Percentiles rank a stretch among this genome's conserved stretches.
Evolutionary conservation across 129 eudicot species (phyloP).

Genomic region (Centrapalus pauciflorus): DNA sequence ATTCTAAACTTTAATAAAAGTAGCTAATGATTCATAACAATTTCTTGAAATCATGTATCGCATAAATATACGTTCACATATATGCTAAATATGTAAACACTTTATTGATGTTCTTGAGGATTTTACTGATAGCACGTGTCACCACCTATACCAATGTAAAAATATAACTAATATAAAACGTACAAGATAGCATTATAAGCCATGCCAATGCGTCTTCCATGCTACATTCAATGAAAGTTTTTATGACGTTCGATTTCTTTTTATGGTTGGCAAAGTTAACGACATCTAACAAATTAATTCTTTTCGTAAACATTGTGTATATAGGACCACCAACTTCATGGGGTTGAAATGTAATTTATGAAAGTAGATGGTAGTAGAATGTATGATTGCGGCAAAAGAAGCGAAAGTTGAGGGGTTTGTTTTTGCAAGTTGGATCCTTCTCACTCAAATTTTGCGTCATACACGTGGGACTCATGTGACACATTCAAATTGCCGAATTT

Average conservation of each 20-base stretch:
- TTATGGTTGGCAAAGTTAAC: no score
- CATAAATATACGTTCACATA: no score
- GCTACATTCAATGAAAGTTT: no score
- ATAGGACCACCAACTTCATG: neutral
- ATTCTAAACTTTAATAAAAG: no score
- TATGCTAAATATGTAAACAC: no score
- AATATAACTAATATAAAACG: neutral
- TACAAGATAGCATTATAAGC: neutral
- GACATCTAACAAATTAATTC: no score
- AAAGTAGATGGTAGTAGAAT: conserved; percentile 13
- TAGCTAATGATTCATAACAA: no score
- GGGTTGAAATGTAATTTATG: conserved; percentile 13
- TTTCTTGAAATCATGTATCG: no score
- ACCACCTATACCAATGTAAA: neutral
- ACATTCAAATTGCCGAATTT: conserved; percentile 25
- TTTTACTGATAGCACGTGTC: no score
- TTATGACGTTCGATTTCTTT: no score
- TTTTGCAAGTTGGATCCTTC: conserved; percentile 21
- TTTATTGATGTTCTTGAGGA: no score
- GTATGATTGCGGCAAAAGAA: neutral
- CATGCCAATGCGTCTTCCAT: no score
- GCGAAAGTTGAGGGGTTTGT: neutral
- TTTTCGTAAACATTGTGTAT: neutral
- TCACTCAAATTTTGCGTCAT: neutral
- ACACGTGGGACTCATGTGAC: conserved; percentile 21